Base-by-base conservation (phyloP, 306 rosid genomes). In the Dryas octopetala region DNA sequence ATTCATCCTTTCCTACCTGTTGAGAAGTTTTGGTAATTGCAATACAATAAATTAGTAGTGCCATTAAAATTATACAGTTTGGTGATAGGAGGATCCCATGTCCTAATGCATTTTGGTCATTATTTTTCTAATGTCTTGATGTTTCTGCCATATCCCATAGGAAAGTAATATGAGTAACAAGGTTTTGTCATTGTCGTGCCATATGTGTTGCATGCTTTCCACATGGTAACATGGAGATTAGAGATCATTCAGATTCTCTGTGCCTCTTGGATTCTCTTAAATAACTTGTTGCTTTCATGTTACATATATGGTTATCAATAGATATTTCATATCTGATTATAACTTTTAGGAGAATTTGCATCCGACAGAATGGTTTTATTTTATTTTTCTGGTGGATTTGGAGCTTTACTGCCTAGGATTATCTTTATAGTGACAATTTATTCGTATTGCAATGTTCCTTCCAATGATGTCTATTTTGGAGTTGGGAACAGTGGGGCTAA, bases 161-260 rank as follows among this genome's bases (percentile, higher is more conserved):
- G 13, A 13, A 45, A 19, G 54, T 57, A 44, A 23, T 28, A 58
- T 14, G 4, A 55, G 26, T 7, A 16, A 60, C 26, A 43, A 43
- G 65, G 9, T 8, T 38, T 57, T 43, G 43, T 61, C 65, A 41
- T 11, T 43, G 43, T 44, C n/a, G 57, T 38, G 8, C 52, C 14
- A 7, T 52, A 16, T 59, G 9, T 78, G 23, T 41, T 55, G 63
- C 66, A 41, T 74, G 55, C 43, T 66, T 45, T 58, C 43, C n/a
- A 40, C 64, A 2, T 61, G 15, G 76, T 5, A 19, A 43, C 68
- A 15, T 63, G 23, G 12, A 41, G 16, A 63, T 43, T 45, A 65
- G 32, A 45, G 53, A 45, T 65, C 70, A 44, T n/a, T 17, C 13
- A 19, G 52, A 45, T 44, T 65, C 23, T 45, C 53, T 13, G 14